Percentiles rank a stretch among this genome's conserved stretches.
phyloP scores from a whole-genome alignment of 108 stramenopile species.

The Cylindrotheca closterium region DNA sequence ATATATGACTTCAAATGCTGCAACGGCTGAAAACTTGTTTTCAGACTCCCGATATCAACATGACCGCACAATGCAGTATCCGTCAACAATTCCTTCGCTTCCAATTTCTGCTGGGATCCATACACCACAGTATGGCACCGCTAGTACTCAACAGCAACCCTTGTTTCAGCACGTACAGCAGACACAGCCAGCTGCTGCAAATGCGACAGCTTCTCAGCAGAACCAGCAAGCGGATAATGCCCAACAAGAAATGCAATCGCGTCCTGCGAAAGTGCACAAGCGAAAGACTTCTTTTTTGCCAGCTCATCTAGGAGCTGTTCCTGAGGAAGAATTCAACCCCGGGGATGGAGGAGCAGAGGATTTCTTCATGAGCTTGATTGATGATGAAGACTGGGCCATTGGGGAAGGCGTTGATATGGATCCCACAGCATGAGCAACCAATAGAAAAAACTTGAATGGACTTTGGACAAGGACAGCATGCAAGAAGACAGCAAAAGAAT shows the following conservation, averaged over 20 bases:
- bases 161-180: conserved; percentile 4
- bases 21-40: background rate
- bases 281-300: conserved; percentile 41
- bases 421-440: conserved; percentile 18
- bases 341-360: conserved; percentile 44
- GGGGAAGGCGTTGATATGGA: conserved; percentile 65
- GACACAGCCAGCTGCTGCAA: background rate
- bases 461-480: too few relatives aligned
- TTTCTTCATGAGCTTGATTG: conserved; percentile 47
- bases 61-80: background rate
- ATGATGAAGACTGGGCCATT: conserved; percentile 61
- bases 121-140: background rate
- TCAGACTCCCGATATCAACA: background rate
- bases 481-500: too few relatives aligned
- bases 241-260: conserved; percentile 1
- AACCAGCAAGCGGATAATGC: background rate
- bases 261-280: conserved; percentile 10
- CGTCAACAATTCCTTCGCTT: conserved; percentile 1
- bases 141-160: conserved; percentile 4
- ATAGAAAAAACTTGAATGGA: too few relatives aligned
- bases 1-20: background rate
- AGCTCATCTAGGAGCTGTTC: conserved; percentile 39
- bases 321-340: conserved; percentile 46
- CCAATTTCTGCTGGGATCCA: background rate
- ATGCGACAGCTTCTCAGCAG: conserved; percentile 3